A percentile compares a stretch with the other conserved stretches of the same genome.
Conservation (phyloP, 768 basidiomycete genomes). For the Fistulinella prunicolor region DNA sequence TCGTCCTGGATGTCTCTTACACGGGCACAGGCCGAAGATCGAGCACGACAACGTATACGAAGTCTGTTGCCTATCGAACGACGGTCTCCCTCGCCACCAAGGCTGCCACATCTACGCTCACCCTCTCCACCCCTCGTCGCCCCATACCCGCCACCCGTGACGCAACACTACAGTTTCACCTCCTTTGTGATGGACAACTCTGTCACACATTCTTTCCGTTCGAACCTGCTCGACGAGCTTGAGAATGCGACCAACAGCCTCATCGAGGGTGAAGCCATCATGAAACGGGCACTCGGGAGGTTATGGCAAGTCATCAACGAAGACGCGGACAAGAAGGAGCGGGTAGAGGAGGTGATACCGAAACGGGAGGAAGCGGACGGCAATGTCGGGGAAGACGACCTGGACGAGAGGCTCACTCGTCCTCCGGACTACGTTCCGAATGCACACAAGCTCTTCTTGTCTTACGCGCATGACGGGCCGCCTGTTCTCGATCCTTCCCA, state of each 20-base stretch:
- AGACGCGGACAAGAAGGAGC: slow-evolving; percentile 46
- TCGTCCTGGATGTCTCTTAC: slow-evolving; percentile 10
- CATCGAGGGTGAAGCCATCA: slow-evolving; percentile 75
- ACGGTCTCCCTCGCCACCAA: slow-evolving; percentile 69
- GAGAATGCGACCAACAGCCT: slow-evolving; percentile 80
- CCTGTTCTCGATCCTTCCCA: slow-evolving; percentile 57
- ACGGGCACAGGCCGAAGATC: slow-evolving; percentile 64
- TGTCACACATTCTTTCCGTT: slow-evolving; percentile 81
- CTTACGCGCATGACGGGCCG: slow-evolving; percentile 44
- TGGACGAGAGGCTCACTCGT: slow-evolving; percentile 46
- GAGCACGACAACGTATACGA: slow-evolving; percentile 77
- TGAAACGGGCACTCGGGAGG: slow-evolving; percentile 72
- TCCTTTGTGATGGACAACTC: slow-evolving; percentile 86
- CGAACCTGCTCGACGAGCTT: slow-evolving; percentile 71
- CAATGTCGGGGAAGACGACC: slow-evolving; percentile 38
- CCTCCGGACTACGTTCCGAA: slow-evolving; percentile 67
- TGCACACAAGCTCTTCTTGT: slow-evolving; percentile 65
- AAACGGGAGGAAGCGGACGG: slow-evolving; percentile 70
- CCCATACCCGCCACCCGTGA: slow-evolving; percentile 67
- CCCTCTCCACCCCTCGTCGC: slow-evolving; percentile 77
- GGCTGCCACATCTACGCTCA: slow-evolving; percentile 71
- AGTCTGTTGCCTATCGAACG: slow-evolving; percentile 56
- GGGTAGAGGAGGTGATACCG: slow-evolving; percentile 47
- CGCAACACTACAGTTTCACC: slow-evolving; percentile 71
- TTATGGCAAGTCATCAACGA: slow-evolving; percentile 82